phyloP scores from a whole-genome alignment of 768 basidiomycete genomes.

The Agaricus subrufescens region DNA sequence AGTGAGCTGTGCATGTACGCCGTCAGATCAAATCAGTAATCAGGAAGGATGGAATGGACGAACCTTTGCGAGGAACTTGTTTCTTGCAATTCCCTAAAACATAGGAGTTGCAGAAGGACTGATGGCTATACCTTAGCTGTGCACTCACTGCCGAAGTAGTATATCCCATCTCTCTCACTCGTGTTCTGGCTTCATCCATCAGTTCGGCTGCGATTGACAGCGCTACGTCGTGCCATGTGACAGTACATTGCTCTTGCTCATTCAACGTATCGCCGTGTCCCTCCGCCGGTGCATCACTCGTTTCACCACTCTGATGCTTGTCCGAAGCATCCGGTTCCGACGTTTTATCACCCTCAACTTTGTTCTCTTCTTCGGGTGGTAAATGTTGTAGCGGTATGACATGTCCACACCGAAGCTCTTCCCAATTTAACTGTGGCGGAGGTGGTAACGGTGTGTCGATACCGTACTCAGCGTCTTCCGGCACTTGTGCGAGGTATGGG shows the following conservation, averaged over 20 bases:
- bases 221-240: constrained; percentile 91
- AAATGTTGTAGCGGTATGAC: constrained; percentile 51
- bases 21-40: background rate
- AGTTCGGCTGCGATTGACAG: constrained; percentile 84
- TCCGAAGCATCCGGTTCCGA: background rate
- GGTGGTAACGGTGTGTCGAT: constrained; percentile 75
- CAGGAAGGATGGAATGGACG: background rate
- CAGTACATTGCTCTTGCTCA: constrained; percentile 24
- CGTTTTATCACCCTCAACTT: background rate
- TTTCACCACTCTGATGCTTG: background rate
- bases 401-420: constrained; percentile 38
- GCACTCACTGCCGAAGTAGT: constrained; percentile 84
- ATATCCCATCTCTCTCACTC: constrained; percentile 77
- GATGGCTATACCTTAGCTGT: background rate
- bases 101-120: background rate
- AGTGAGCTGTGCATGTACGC: constrained; percentile 49
- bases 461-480: constrained; percentile 62
- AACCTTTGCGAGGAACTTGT: constrained; percentile 95
- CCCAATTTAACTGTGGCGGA: constrained; percentile 64
- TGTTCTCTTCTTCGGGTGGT: constrained; percentile 1
- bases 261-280: background rate
- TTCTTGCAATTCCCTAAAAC: constrained; percentile 78
- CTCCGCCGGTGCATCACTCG: background rate
- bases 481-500: constrained; percentile 70
- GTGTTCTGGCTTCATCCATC: constrained; percentile 69